Evolutionary conservation across 495 filamentous ascomycete genomes (phyloP).

Genomic region (Evernia prunastri): DNA sequence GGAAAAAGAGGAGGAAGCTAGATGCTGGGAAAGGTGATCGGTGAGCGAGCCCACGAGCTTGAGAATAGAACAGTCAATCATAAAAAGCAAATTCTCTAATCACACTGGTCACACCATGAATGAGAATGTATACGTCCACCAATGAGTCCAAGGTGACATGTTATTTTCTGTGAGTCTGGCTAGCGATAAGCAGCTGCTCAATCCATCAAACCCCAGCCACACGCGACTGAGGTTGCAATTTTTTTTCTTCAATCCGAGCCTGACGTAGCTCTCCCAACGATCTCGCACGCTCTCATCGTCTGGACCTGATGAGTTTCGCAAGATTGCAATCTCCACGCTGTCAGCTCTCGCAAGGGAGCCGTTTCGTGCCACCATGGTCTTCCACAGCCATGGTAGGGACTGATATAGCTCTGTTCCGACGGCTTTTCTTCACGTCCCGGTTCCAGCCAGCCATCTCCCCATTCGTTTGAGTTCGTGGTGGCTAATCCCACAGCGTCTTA

Average conservation of each 20-base stretch:
- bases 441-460: not conserved
- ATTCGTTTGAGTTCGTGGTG: no score
- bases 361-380: not conserved
- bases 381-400: not conserved
- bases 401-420: not conserved
- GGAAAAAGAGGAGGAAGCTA: not conserved
- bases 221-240: no score
- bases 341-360: not conserved
- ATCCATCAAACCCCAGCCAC: no score
- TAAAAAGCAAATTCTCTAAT: conserved; percentile 3
- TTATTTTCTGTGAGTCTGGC: not conserved
- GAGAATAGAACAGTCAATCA: conserved; percentile 5
- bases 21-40: not conserved
- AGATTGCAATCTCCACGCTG: not conserved
- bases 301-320: not conserved
- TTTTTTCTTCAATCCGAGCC: not conserved
- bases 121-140: not conserved
- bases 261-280: not conserved
- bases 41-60: conserved; percentile 1
- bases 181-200: not conserved
- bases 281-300: not conserved
- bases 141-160: not conserved
- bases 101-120: not conserved
- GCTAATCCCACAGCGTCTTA: no score
- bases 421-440: not conserved